Base-by-base conservation (phyloP, 441 rosid species). In the Jatropha podagrica region DNA sequence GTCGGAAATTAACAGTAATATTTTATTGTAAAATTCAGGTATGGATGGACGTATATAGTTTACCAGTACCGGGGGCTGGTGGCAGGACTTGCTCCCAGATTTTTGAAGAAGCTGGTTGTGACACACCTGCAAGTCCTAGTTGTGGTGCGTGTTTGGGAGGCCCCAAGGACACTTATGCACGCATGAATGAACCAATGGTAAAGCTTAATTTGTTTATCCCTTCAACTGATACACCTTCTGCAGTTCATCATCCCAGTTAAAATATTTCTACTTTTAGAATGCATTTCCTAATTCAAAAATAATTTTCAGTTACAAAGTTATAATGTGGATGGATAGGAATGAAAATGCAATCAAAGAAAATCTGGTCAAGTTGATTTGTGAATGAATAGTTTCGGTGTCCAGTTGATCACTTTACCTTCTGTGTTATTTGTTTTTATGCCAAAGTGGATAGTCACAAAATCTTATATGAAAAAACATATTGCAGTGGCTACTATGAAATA, bases 91-190 rank as follows among this genome's bases (percentile, higher is more conserved):
- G 96, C 82, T 91, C 98, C 14, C 95, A 92, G 90, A 93, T 95
- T 81, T 95, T 95, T 26, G 97, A 93, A 86, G 98, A 91, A 85
- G 98, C 95, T 66, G 99, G 97, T 37, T 95, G 99, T 55, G 99
- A 95, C 85, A 89, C 97, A 7, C 99, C 98, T 69, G 82, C 97
- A 18, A 95, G 93, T 83, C 98, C 99, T 76, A 87, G 92, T 80
- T 95, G 99, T 77, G 99, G 95, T 75, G 99, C 99, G 63, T 95
- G 99, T 82, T 85, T 95, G 91, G 99, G 99, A 78, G 98, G 99
- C 75, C 99, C 99, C 41, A 74, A 81, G 76, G 99, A 95, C 81
- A 95, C 98, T 55, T 93, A 92, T 74, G 97, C 98, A 26, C 95
- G 97, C 38, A 80, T 95, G 89, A 95, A 95, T 66, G 98, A 93